A percentile compares a stretch with the other conserved stretches of the same genome.
phyloP scores from a whole-genome alignment of 1,284 basidiomycete genomes.

The Pyrrhoderma lamaoense region DNA sequence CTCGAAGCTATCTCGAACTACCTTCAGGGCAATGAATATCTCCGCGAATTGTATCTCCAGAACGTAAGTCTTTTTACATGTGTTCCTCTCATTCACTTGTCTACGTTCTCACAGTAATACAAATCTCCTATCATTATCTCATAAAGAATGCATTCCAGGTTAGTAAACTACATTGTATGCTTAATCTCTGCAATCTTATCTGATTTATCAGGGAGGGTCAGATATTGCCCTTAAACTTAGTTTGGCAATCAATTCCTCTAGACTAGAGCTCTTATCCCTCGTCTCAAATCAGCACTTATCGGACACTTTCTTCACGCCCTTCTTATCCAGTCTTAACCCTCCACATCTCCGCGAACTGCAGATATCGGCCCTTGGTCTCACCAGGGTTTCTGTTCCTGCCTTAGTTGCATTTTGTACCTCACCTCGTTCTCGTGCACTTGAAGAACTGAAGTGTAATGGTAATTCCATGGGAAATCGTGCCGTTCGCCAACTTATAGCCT shows the following conservation, averaged over 20 bases:
- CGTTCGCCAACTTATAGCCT: constrained; percentile 38
- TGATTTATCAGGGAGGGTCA: constrained; percentile 32
- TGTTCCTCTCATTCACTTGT: not conserved
- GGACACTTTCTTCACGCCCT: constrained; percentile 43
- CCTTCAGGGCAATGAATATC: constrained; percentile 37
- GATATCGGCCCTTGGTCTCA: constrained; percentile 46
- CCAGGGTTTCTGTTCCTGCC: constrained; percentile 34
- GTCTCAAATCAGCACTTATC: constrained; percentile 36
- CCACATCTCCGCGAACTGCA: constrained; percentile 47
- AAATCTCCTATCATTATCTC: constrained; percentile 22
- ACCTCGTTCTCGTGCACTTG: constrained; percentile 38
- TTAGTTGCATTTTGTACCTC: constrained; percentile 49
- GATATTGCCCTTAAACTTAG: constrained; percentile 32
- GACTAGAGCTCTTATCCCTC: constrained; percentile 38
- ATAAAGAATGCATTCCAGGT: constrained; percentile 24
- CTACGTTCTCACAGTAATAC: not conserved
- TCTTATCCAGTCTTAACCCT: constrained; percentile 42
- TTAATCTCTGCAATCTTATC: not conserved
- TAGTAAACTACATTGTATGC: not conserved
- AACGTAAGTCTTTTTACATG: constrained; percentile 39
- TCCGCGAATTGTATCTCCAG: constrained; percentile 46
- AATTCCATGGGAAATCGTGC: constrained; percentile 45
- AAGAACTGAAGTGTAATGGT: constrained; percentile 46
- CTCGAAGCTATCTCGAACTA: constrained; percentile 47
- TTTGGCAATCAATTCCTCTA: constrained; percentile 42